Evolutionary conservation across 306 rosid genomes (phyloP).

Genomic region (Erythrophleum fordii): DNA sequence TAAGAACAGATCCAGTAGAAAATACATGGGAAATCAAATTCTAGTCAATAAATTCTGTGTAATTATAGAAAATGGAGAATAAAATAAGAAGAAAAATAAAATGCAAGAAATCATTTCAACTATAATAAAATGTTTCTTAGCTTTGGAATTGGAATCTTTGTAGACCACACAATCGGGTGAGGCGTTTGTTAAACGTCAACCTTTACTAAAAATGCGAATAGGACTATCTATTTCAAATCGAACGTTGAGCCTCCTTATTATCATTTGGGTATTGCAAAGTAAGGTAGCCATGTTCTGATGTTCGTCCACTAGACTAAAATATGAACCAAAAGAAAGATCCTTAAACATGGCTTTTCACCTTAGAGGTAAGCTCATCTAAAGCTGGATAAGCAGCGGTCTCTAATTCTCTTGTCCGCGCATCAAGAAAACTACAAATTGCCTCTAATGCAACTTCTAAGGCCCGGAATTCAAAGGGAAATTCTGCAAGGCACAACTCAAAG

Average conservation of each 20-base stretch:
- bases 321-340: neutral
- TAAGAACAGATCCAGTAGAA: conserved; percentile 1
- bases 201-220: neutral
- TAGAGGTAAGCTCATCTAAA: conserved; percentile 78
- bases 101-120: neutral
- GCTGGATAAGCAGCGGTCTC: conserved; percentile 80
- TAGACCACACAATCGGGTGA: neutral
- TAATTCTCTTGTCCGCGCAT: conserved; percentile 67
- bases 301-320: conserved; percentile 14
- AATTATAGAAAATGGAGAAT: neutral
- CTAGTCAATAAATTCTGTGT: neutral
- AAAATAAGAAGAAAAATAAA: neutral
- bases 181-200: neutral
- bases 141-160: conserved; percentile 8
- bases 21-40: conserved; percentile 14
- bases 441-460: conserved; percentile 76
- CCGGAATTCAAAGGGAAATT: conserved; percentile 83
- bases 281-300: conserved; percentile 23
- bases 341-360: conserved; percentile 48
- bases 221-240: neutral
- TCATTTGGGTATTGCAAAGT: conserved; percentile 4
- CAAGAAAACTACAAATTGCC: conserved; percentile 77
- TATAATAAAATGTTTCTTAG: neutral
- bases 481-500: conserved; percentile 43
- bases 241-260: neutral